Base-by-base conservation (phyloP, 306 rosid species). In the Trifolium repens region DNA sequence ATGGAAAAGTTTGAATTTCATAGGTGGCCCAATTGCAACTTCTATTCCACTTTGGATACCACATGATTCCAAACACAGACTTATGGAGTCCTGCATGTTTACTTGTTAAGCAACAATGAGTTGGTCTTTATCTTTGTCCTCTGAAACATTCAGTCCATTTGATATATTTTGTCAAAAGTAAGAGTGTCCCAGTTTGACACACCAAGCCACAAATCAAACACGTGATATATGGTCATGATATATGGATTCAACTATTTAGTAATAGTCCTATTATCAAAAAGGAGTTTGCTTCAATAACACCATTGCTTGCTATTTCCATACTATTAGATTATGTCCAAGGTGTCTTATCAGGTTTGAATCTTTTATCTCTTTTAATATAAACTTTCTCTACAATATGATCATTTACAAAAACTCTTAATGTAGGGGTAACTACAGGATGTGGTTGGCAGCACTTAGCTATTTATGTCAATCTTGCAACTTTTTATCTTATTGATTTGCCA, bases 361-460 rank as follows among this genome's bases (percentile, higher is more conserved):
- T 67, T 32, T 67, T 27, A 17, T 17, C 49, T 54, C 7, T 44
- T 17, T 37, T 61, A 17, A 17, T 17, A 0, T 17, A 17, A 17
- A 17, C 19, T 17, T 17, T 17, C 19, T 17, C 19, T 17, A 17
- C 19, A 17, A 17, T 17, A 17, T 17, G 19, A 17, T 17, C 19
- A 17, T 17, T 17, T 17, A 17, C 19, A 17, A 17, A 17, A 17
- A 17, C 19, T 17, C 19, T 17, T 17, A 17, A 30, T 81, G 67
- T 83, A 94, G 97, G 97, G 30, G 96, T 88, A 80, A 88, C 83
- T 11, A 89, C 96, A 89, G 98, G 97, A 70, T 84, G 93, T 50
- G 97, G 96, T 10, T 87, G 88, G 90, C 97, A 91, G 82, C 91
- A 90, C 26, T 74, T 91, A 53, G 97, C 77, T 49, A 86, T 82